Base-by-base conservation (phyloP, 2,329 filamentous ascomycete genomes). In the Coccinonectria pachysandricola region DNA sequence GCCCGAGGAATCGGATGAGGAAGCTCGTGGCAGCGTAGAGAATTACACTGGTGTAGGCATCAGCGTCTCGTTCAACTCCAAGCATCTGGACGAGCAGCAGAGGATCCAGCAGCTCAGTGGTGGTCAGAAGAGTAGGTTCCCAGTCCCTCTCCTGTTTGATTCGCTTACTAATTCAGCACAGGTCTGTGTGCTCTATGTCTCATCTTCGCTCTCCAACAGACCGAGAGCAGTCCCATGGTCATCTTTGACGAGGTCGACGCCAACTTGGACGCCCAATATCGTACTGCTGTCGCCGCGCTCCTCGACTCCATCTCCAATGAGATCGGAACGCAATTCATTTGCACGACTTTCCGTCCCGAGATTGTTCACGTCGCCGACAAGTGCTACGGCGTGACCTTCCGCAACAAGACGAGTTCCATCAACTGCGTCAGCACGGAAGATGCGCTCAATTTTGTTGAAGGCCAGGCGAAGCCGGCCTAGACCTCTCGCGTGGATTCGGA, bases 191-290 rank as follows among this genome's bases (percentile, higher is more conserved):
- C 91, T 7, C 73, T 98, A n/a, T 92, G 91, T 22, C 74, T 98
- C 26, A 92, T 98, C 42, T 98, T 98, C 52, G 91, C 91, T n/a
- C 92, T 98, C 42, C 91, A 98, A 57, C 84, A 87, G 43, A 94
- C 88, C 33, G 91, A 98, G 53, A 91, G 88, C 7, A 92, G 88
- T 22, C 91, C 91, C 2, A 96, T 98, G 68, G 95, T 98, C 53
- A 87, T 98, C 47, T 98, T 98, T 45, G 91, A 98, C 54, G 91
- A 98, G 58, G 94, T 98, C 38, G 91, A 98, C 50, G 91, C 91
- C 54, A 98, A 98, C 52, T 71, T 98, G 13, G 91, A 98, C 53
- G 87, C 91, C 1, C 91, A 98, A 57, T 98, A 98, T 62, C 81
- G 91, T 35, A 95, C 91, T 2, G 88, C 91, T 1, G 91, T 98